Evolutionary conservation across 116 monocot species (phyloP).

Genomic region (Cymodocea nodosa): DNA sequence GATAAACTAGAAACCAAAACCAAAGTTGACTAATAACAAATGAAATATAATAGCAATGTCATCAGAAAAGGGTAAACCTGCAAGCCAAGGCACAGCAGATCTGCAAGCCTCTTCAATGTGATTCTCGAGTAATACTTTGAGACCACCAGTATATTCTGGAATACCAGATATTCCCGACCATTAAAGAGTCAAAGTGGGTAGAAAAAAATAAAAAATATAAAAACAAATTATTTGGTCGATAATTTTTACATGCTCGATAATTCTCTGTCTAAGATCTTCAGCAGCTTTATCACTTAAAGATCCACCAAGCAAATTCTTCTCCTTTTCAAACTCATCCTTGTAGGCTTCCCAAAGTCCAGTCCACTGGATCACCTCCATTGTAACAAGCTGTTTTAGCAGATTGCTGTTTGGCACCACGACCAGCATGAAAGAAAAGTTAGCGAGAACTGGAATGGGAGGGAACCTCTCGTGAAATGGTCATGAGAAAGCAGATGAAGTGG

Average conservation of each 20-base stretch:
- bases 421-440: not conserved
- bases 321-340: slow-evolving; percentile 78
- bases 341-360: slow-evolving; percentile 77
- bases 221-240: not conserved
- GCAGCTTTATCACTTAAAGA: slow-evolving; percentile 67
- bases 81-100: slow-evolving; percentile 76
- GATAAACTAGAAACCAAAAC: not conserved
- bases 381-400: slow-evolving; percentile 77
- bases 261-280: slow-evolving; percentile 73
- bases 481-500: not conserved
- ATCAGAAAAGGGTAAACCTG: slow-evolving; percentile 35
- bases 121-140: slow-evolving; percentile 98
- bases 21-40: not conserved
- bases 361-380: slow-evolving; percentile 98
- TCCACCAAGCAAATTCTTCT: slow-evolving; percentile 76
- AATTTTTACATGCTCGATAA: slow-evolving; percentile 82
- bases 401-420: slow-evolving; percentile 7
- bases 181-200: not conserved
- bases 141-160: slow-evolving; percentile 97
- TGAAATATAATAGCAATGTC: not conserved
- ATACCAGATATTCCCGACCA: not conserved
- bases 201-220: not conserved
- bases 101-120: slow-evolving; percentile 81
- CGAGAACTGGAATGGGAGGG: not conserved
- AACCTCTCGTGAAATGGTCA: not conserved